phyloP scores from a whole-genome alignment of 163 green algal genomes.

The Chlamydomonas reinhardtii region DNA sequence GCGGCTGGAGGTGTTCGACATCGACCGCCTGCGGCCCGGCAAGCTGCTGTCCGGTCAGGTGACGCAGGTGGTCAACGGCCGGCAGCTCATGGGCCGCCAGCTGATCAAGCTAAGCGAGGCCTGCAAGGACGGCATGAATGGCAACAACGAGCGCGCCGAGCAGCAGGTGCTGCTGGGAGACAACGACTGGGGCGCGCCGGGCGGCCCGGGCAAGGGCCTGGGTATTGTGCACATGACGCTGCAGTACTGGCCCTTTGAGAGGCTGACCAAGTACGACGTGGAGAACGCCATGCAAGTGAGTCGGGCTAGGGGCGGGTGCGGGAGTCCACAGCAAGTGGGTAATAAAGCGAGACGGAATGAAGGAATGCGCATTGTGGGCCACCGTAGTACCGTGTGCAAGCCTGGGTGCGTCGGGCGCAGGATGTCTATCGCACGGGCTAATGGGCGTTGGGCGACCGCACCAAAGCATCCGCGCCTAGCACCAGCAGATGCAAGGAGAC shows the following conservation, averaged over 20 bases:
- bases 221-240: slow-evolving; percentile 12
- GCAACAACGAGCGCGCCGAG: background rate
- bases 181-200: slow-evolving; percentile 35
- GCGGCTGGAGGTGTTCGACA: slow-evolving; percentile 27
- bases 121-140: background rate
- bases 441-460: no score
- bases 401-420: no score
- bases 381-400: no score
- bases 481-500: no score
- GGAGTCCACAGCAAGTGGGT: no score
- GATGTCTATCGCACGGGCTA: no score
- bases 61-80: slow-evolving; percentile 10
- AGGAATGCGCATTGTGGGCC: no score
- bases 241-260: slow-evolving; percentile 42
- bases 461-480: no score
- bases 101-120: slow-evolving; percentile 3
- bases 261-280: slow-evolving; percentile 38
- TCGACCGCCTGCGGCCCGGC: slow-evolving; percentile 26
- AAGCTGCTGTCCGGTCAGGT: slow-evolving; percentile 46
- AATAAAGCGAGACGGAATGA: no score
- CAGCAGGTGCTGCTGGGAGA: background rate
- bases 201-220: slow-evolving; percentile 36
- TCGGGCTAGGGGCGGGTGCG: background rate
- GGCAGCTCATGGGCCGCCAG: slow-evolving; percentile 14
- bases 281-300: slow-evolving; percentile 41